A percentile compares a stretch with the other conserved stretches of the same genome.
Conservation (phyloP, 345 rosid species). For the Brassica rapa region DNA sequence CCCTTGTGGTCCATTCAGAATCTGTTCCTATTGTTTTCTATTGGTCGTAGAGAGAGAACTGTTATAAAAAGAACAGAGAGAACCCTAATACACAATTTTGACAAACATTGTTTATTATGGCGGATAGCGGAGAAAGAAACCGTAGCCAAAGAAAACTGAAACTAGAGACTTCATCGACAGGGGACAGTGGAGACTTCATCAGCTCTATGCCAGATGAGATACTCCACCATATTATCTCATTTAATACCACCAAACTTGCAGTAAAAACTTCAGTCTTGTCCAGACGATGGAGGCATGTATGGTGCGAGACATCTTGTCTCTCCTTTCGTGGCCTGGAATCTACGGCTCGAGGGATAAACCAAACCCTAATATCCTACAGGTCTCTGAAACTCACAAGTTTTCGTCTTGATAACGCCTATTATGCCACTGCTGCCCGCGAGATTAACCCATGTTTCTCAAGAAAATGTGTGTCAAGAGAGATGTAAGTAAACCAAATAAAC, state of each 20-base stretch:
- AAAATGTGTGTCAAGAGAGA: no score
- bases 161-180: not conserved
- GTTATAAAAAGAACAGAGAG: not conserved
- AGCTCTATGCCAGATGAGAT: slow-evolving; percentile 2
- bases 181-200: not conserved
- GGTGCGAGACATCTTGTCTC: slow-evolving; percentile 3
- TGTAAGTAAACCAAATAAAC: no score
- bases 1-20: not conserved
- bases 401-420: not conserved
- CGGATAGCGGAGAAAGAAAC: not conserved
- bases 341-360: not conserved
- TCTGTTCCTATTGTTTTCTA: not conserved
- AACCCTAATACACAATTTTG: not conserved
- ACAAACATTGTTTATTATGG: not conserved
- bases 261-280: not conserved
- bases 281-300: not conserved
- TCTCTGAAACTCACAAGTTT: not conserved
- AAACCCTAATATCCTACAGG: not conserved
- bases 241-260: not conserved
- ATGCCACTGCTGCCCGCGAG: no score
- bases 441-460: no score
- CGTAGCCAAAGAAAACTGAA: not conserved
- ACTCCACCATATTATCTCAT: not conserved
- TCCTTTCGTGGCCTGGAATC: not conserved
- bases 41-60: not conserved